Evolutionary conservation across 495 filamentous ascomycete genomes (phyloP).

Genomic region (Pyrenula massariospora): DNA sequence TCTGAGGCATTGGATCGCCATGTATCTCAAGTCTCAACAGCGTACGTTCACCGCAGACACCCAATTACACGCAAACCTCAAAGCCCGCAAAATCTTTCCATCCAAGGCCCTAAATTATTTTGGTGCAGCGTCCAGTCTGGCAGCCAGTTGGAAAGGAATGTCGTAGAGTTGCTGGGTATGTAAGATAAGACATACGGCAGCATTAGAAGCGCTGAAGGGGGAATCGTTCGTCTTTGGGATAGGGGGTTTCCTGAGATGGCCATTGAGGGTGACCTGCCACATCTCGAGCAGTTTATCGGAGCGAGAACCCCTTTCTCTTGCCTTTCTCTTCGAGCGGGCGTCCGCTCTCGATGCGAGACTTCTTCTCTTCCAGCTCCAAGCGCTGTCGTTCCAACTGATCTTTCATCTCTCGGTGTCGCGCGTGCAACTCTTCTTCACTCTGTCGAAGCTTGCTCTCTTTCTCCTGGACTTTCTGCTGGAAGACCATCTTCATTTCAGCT

Average conservation of each 20-base stretch:
- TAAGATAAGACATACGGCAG: constrained; percentile 9
- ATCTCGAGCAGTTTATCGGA: constrained; percentile 51
- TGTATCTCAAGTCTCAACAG: neutral
- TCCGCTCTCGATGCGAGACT: constrained; percentile 80
- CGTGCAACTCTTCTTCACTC: constrained; percentile 97
- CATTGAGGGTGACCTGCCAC: neutral
- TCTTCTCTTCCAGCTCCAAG: constrained; percentile 94
- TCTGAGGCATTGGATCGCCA: neutral
- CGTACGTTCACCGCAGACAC: neutral
- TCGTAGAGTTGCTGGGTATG: neutral
- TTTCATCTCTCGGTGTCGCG: constrained; percentile 98
- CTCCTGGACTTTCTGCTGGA: constrained; percentile 99
- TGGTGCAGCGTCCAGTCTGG: neutral
- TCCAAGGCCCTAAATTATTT: neutral
- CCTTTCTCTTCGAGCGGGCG: constrained; percentile 89
- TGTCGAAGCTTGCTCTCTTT: constrained; percentile 99
- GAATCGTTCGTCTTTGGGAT: neutral
- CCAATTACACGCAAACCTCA: neutral
- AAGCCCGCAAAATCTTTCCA: neutral
- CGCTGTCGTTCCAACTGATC: constrained; percentile 94
- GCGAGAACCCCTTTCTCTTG: constrained; percentile 94
- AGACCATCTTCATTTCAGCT: constrained; percentile 99
- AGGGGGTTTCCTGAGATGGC: neutral
- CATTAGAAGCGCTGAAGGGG: constrained; percentile 19
- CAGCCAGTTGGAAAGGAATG: neutral